Base-by-base conservation (phyloP, 306 rosid genomes). In the Malus sylvestris region DNA sequence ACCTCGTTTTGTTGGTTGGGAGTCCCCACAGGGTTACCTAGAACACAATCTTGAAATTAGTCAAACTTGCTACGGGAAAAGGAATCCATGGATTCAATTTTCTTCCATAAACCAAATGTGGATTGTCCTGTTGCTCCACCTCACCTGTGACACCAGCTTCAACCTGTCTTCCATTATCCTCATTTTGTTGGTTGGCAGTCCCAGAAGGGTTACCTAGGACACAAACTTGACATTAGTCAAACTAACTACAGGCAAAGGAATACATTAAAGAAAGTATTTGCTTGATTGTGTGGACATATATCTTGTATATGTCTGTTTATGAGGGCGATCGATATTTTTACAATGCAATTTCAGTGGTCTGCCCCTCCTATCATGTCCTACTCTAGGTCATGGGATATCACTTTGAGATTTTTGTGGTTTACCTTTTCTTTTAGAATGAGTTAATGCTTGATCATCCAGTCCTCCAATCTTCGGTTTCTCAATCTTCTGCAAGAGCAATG, bases 31-130 rank as follows among this genome's bases (percentile, higher is more conserved):
- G 8, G 76, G 53, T 14, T 32, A 72, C 38, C 67, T 32, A 44
- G 12, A 68, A 68, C 35, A 44, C 72, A 68, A 22, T 27, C 65
- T 32, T 57, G 8, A 57, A 7, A 51, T 57, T 35, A 72, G 45
- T 32, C 25, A 10, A 72, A 13, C 62, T 57, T 20, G 62, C 62
- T 20, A 57, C 27, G 2, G 23, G 11, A 2, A 10, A 57, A n/a
- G 23, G 23, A n/a, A 27, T 67, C 74, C 78, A 72, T 30, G 44
- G 74, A 66, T 79, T 73, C 82, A 79, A 79, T 10, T 25, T 29
- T 35, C 25, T 65, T 42, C 6, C 63, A 16, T 58, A 58, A 30
- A 78, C 32, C 23, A 58, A 58, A 15, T 30, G 2, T 22, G 49
- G 25, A 68, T 18, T 11, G 44, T 58, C 33, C 12, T 45, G 38